phyloP scores from a whole-genome alignment of 495 filamentous ascomycete genomes.

The Talaromyces ruber region DNA sequence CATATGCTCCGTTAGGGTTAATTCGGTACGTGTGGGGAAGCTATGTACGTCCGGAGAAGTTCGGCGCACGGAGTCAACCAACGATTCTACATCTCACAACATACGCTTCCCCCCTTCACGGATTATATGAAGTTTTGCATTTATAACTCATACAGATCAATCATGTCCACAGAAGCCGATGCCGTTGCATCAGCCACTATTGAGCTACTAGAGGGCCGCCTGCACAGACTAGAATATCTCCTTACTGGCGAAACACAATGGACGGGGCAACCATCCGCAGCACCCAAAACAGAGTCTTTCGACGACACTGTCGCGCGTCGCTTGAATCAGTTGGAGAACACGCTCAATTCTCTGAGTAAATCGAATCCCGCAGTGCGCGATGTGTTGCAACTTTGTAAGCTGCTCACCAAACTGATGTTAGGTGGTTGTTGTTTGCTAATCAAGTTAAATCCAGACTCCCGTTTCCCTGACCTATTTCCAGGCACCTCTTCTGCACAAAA shows the following conservation, averaged over 20 bases:
- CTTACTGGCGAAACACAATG: slow-evolving; percentile 52
- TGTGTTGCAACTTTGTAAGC: slow-evolving; percentile 39
- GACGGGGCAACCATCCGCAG: slow-evolving; percentile 31
- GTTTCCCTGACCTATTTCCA: slow-evolving; percentile 49
- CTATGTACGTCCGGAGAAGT: neutral
- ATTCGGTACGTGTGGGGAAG: neutral
- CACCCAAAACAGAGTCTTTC: slow-evolving; percentile 24
- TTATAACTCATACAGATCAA: slow-evolving; percentile 5
- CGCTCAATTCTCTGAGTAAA: slow-evolving; percentile 39
- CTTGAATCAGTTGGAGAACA: slow-evolving; percentile 56
- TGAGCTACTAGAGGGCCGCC: slow-evolving; percentile 66
- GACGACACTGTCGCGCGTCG: slow-evolving; percentile 42
- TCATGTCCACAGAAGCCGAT: slow-evolving; percentile 30
- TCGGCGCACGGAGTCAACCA: neutral
- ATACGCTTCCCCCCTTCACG: neutral
- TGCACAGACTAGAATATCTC: slow-evolving; percentile 65
- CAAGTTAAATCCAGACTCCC: slow-evolving; percentile 33
- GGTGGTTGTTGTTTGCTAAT: neutral
- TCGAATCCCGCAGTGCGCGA: slow-evolving; percentile 40
- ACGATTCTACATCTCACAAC: neutral
- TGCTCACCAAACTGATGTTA: neutral
- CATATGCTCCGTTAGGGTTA: neutral
- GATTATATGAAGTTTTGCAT: neutral
- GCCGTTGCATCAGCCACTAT: slow-evolving; percentile 49
- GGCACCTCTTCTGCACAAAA: neutral